Evolutionary conservation across 225 moss, liverwort and hornwort genomes (phyloP), one percentile per base, ranked within the genome.

Genomic region (Antitrichia curtipendula): DNA sequence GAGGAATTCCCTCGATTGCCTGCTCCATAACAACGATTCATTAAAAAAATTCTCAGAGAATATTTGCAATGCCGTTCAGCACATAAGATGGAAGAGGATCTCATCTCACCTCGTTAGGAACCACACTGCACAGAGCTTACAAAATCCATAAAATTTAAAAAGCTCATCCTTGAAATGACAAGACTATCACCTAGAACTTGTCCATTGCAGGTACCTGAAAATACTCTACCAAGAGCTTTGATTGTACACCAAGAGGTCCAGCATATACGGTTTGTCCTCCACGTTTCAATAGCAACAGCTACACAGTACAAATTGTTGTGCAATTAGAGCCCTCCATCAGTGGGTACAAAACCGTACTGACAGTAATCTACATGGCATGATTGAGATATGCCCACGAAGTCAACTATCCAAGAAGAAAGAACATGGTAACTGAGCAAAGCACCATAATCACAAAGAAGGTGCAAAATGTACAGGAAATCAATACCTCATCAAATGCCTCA

Each of bases 401-500:
- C 68, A 49, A 57, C 45, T 29, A 29, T n/a, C 22, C 40, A 38
- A 45, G n/a, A 72, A 79, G 41, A 41, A 54, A 38, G 14, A 88
- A 40, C 25, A 71, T 16, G 43, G 43, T 20, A 40, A 12, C 43
- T 56, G 43, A 73, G 63, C 14, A 61, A 52, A 49, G 70, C 49
- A 85, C 23, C 36, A 62, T 49, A 60, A 83, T 79, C 54, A 54
- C n/a, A 68, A 75, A 58, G 83, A 52, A 19, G n/a, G 24, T 38
- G 22, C 60, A 62, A 19, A 50, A 77, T 41, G 45, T 75, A 13
- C 13, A 66, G 27, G 71, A 73, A 31, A 79, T 86, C 53, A 74
- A 58, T 81, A 97, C 97, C 96, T 98, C 98, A 85, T 98, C 98
- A 93, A 98, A 98, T 38, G 98, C 95, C 88, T 98, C 98, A 92